These are phyloP conservation scores for Aspergillus brasiliensis DNA, from an alignment of 2,329 filamentous ascomycete species.

Conservation along the genomic window DNA sequence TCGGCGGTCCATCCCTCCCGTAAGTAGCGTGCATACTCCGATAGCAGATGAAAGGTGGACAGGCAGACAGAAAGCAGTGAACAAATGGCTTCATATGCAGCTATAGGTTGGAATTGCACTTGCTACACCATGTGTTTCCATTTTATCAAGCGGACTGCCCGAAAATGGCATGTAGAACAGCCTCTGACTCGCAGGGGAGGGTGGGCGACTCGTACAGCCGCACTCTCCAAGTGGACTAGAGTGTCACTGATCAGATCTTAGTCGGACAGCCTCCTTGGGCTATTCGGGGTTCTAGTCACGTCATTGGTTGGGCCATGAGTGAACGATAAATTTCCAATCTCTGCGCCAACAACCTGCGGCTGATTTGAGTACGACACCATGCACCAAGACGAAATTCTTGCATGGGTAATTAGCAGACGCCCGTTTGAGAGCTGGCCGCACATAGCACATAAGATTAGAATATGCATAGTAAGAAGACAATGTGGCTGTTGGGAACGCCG, in stretches of 20 bases:
- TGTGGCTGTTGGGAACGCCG: not conserved
- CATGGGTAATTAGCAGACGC: no score
- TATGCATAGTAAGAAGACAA: not conserved
- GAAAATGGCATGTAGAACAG: not conserved
- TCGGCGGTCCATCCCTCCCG: not conserved
- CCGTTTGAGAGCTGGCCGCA: no score
- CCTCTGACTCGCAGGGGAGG: not conserved
- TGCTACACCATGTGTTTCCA: not conserved
- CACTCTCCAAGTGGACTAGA: not conserved
- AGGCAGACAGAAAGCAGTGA: not conserved
- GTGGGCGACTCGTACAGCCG: not conserved
- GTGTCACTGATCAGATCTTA: constrained; percentile 3
- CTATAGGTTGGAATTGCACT: not conserved
- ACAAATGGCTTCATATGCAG: not conserved
- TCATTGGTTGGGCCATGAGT: not conserved
- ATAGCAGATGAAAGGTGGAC: not conserved
- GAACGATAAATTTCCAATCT: no score
- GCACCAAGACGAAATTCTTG: no score
- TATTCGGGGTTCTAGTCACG: not conserved
- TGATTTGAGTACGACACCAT: not conserved
- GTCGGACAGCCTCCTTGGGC: not conserved
- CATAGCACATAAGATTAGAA: no score
- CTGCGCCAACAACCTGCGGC: not conserved
- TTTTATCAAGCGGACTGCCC: not conserved
- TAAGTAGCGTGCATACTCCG: not conserved